phyloP scores from a whole-genome alignment of 805 yeast genomes.

The Peterozyma toletana region DNA sequence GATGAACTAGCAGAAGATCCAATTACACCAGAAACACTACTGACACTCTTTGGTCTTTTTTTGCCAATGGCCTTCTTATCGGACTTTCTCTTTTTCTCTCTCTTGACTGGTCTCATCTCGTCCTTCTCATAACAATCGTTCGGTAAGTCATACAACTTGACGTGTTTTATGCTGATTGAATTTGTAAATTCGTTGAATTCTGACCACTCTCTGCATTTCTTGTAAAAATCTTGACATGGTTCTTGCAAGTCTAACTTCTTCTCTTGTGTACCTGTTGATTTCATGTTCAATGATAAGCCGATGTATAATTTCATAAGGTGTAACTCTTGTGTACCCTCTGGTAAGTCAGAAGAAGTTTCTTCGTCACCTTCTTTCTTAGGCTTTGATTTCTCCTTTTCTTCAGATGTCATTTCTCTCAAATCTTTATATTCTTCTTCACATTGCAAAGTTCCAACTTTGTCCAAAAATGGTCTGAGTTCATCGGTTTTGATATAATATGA shows the following conservation, averaged over 20 bases:
- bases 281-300: conserved; percentile 57
- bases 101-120: conserved; percentile 62
- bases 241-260: conserved; percentile 76
- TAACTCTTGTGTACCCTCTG: conserved; percentile 21
- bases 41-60: conserved; percentile 19
- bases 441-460: conserved; percentile 53
- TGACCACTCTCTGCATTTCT: conserved; percentile 67
- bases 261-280: conserved; percentile 32
- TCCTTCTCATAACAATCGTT: conserved; percentile 74
- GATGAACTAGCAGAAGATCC: background rate
- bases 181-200: conserved; percentile 55
- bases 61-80: conserved; percentile 23
- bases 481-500: conserved; percentile 35
- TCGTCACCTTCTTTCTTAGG: conserved; percentile 10
- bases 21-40: background rate
- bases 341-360: conserved; percentile 1
- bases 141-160: conserved; percentile 75
- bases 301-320: conserved; percentile 73
- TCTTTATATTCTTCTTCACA: conserved; percentile 40
- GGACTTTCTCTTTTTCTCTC: conserved; percentile 41
- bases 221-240: conserved; percentile 87
- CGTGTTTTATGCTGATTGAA: conserved; percentile 62
- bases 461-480: conserved; percentile 48
- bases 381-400: conserved; percentile 17
- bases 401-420: conserved; percentile 23